Conservation (phyloP, 2,329 filamentous ascomycete genomes). For the Coleophoma eucalyptorum region DNA sequence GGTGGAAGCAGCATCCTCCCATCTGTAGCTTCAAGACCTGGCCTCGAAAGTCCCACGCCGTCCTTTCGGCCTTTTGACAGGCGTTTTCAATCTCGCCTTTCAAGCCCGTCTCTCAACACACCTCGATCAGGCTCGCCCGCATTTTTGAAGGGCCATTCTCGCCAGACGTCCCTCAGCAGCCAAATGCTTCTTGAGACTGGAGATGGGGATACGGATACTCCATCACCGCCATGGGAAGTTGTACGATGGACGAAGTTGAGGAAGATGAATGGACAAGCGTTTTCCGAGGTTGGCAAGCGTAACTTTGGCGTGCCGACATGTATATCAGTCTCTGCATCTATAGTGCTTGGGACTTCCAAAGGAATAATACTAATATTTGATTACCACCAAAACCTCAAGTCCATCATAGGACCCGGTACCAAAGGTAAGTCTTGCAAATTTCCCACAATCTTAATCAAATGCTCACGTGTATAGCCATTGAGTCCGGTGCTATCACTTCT, state of each 20-base stretch:
- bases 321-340: conserved; percentile 80
- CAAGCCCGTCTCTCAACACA: conserved; percentile 50
- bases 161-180: conserved; percentile 75
- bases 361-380: conserved; percentile 95
- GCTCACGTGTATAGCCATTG: conserved; percentile 61
- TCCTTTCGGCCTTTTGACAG: conserved; percentile 92
- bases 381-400: conserved; percentile 92
- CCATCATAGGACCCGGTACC: conserved; percentile 88
- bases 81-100: conserved; percentile 84
- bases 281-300: conserved; percentile 86
- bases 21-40: conserved; percentile 62
- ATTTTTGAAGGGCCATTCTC: conserved; percentile 72
- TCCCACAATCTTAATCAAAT: neutral
- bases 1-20: conserved; percentile 72
- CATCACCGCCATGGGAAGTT: conserved; percentile 90
- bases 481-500: conserved; percentile 83
- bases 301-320: conserved; percentile 93
- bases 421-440: conserved; percentile 56
- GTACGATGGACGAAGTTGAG: conserved; percentile 92
- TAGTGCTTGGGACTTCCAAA: conserved; percentile 89
- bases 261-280: conserved; percentile 84
- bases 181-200: conserved; percentile 45
- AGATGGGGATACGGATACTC: conserved; percentile 64
- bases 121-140: conserved; percentile 68
- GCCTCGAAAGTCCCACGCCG: conserved; percentile 67